Evolutionary conservation across 495 filamentous ascomycete species (phyloP).

Genomic region (Monascus purpureus): DNA sequence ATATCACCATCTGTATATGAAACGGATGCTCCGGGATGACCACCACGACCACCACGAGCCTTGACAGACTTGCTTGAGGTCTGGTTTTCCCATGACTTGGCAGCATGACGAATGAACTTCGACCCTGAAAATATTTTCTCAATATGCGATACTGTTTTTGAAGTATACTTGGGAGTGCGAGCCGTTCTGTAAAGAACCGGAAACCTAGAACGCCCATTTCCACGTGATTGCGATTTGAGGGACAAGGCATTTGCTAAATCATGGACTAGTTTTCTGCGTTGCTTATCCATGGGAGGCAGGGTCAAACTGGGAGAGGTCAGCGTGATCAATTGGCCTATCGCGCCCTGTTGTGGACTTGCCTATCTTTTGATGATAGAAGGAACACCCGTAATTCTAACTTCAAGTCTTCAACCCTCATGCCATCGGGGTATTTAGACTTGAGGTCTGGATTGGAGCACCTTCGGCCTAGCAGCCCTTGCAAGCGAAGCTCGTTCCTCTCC

Average conservation of each 20-base stretch:
- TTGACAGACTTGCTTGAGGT: constrained; percentile 11
- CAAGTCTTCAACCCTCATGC: constrained; percentile 58
- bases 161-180: constrained; percentile 40
- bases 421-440: constrained; percentile 55
- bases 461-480: constrained; percentile 63
- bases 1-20: constrained; percentile 76
- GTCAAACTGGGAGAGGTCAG: constrained; percentile 40
- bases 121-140: constrained; percentile 20
- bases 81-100: constrained; percentile 14
- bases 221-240: constrained; percentile 72
- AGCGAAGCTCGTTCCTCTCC: constrained; percentile 64
- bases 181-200: constrained; percentile 64
- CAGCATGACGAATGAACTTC: constrained; percentile 20
- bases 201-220: constrained; percentile 57
- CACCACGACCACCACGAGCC: constrained; percentile 25
- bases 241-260: constrained; percentile 53
- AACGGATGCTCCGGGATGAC: constrained; percentile 28
- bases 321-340: neutral
- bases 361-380: constrained; percentile 45
- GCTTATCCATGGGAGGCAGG: constrained; percentile 74
- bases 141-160: constrained; percentile 24
- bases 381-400: constrained; percentile 59
- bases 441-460: constrained; percentile 49
- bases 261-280: constrained; percentile 63
- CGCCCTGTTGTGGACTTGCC: constrained; percentile 43